These are phyloP conservation scores for Nicotiana rustica DNA, from an alignment of 305 asterid species.

Conservation along the genomic window DNA sequence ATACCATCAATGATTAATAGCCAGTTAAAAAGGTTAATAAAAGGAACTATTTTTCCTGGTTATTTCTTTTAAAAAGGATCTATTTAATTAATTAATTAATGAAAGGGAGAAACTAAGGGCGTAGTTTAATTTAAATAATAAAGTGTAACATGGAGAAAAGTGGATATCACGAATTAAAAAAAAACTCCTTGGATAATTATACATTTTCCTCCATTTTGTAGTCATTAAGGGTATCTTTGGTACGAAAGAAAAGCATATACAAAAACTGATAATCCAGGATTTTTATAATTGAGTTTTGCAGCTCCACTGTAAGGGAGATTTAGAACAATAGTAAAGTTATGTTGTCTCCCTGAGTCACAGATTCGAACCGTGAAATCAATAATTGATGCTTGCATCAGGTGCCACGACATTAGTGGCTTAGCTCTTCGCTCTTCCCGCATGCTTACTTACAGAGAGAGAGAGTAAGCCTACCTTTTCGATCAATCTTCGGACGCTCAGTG, in stretches of 20 bases:
- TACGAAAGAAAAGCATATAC: neutral
- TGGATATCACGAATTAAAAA: neutral
- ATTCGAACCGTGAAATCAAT: too few relatives aligned
- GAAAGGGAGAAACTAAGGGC: neutral
- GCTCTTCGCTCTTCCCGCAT: too few relatives aligned
- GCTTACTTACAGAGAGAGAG: too few relatives aligned
- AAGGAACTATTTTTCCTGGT: neutral
- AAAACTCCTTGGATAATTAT: neutral
- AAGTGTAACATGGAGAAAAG: constrained; percentile 30
- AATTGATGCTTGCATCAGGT: too few relatives aligned
- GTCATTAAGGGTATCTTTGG: neutral
- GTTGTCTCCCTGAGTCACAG: too few relatives aligned
- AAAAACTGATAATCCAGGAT: neutral
- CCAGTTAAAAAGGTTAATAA: neutral
- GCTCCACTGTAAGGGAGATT: too few relatives aligned
- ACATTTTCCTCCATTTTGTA: neutral
- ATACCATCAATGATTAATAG: constrained; percentile 9
- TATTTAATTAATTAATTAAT: constrained; percentile 16
- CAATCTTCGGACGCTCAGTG: too few relatives aligned
- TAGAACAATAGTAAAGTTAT: too few relatives aligned
- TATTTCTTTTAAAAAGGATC: neutral
- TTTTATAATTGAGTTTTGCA: neutral
- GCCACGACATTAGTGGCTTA: too few relatives aligned
- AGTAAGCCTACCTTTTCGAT: too few relatives aligned
- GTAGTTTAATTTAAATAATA: constrained; percentile 8